Conservation (phyloP, 768 basidiomycete species). For the Leccinum variicolor region DNA sequence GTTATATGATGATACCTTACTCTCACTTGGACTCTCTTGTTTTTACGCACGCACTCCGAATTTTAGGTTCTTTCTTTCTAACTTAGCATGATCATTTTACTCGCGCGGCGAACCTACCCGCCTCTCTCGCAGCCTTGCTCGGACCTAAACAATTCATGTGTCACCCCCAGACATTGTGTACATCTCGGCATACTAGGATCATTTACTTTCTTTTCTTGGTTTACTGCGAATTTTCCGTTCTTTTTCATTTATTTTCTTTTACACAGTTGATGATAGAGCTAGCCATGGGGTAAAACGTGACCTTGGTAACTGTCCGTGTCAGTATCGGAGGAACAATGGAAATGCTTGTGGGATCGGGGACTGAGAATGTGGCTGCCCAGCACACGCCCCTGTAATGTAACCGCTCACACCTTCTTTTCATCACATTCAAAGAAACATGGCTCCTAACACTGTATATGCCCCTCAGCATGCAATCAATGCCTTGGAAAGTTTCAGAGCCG, state of each 20-base stretch:
- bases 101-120: background rate
- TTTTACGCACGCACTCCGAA: background rate
- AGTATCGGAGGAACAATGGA: too few relatives aligned
- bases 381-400: too few relatives aligned
- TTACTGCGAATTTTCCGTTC: background rate
- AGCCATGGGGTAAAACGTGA: background rate
- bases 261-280: background rate
- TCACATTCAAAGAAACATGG: too few relatives aligned
- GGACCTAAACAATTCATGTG: background rate
- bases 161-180: background rate
- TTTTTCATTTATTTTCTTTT: background rate
- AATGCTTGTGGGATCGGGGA: too few relatives aligned
- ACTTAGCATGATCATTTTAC: slow-evolving; percentile 5
- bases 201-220: background rate
- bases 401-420: too few relatives aligned
- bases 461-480: too few relatives aligned
- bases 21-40: slow-evolving; percentile 7
- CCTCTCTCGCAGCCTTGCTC: background rate
- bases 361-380: too few relatives aligned
- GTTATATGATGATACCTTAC: slow-evolving; percentile 11
- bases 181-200: background rate
- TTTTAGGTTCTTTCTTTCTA: background rate
- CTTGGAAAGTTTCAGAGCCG: too few relatives aligned
- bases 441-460: too few relatives aligned
- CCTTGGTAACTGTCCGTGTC: background rate